Percentiles rank a stretch among this genome's conserved stretches.
These are phyloP conservation scores for Rhodotorula sp. DNA, from an alignment of 1,284 basidiomycete species.

Conservation along the genomic window DNA sequence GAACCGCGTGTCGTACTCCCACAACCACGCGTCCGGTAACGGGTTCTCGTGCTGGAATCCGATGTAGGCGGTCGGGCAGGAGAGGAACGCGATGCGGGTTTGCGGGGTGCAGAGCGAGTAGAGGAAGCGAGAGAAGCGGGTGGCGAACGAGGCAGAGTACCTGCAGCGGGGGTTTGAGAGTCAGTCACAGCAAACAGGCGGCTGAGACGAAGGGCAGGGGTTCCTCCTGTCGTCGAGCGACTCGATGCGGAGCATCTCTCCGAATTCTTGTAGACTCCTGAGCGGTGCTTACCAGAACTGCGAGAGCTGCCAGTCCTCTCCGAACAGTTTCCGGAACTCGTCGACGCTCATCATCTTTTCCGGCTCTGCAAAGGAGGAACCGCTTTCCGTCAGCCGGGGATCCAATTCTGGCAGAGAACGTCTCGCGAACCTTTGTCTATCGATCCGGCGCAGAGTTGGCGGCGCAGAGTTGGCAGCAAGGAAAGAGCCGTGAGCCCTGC, in stretches of 20 bases:
- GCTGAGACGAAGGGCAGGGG: conserved; percentile 1
- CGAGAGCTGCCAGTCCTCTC: conserved; percentile 42
- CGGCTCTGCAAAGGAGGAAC: conserved; percentile 23
- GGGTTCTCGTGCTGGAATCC: conserved; percentile 46
- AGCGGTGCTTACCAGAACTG: conserved; percentile 37
- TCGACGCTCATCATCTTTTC: conserved; percentile 42
- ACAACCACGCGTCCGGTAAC: conserved; percentile 38
- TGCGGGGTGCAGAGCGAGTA: conserved; percentile 29
- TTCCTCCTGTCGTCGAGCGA: background rate
- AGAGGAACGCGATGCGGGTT: conserved; percentile 46
- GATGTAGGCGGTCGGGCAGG: conserved; percentile 48
- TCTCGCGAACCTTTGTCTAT: background rate
- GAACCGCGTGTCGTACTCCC: conserved; percentile 48
- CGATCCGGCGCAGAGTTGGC: too few relatives aligned
- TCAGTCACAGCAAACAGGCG: conserved; percentile 18
- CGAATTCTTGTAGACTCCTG: background rate
- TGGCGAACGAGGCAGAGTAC: conserved; percentile 45
- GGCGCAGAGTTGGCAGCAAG: too few relatives aligned
- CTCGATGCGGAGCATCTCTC: background rate
- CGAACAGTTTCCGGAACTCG: conserved; percentile 44
- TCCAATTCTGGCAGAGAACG: too few relatives aligned
- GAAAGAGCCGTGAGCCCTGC: too few relatives aligned
- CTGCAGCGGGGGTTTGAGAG: conserved; percentile 11
- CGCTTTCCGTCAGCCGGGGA: too few relatives aligned
- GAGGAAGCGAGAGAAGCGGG: conserved; percentile 37